phyloP scores from a whole-genome alignment of 2,329 filamentous ascomycete genomes.

The Penicillium janthinellum region DNA sequence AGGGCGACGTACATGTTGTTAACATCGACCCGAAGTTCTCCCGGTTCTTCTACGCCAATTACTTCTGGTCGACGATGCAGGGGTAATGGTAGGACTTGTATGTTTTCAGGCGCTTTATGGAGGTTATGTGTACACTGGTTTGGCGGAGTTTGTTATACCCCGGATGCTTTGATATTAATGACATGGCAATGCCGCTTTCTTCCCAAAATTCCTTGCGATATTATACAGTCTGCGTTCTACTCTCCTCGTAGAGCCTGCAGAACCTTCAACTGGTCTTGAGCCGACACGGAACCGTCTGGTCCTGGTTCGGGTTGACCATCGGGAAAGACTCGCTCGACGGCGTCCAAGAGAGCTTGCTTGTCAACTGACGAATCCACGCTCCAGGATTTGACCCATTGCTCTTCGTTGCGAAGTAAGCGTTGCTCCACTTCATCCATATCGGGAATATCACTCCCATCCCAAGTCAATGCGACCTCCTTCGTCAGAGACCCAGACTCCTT shows the following conservation, averaged over 20 bases:
- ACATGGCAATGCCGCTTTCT: conserved; percentile 6
- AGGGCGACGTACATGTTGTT: conserved; percentile 91
- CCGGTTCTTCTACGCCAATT: conserved; percentile 88
- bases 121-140: conserved; percentile 12
- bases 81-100: conserved; percentile 27
- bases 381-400: conserved; percentile 36
- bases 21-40: conserved; percentile 94
- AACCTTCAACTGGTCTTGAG: conserved; percentile 25
- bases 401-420: conserved; percentile 25
- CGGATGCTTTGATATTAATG: conserved; percentile 16
- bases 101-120: conserved; percentile 24
- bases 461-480: conserved; percentile 36
- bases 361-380: conserved; percentile 18
- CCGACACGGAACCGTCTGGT: conserved; percentile 20
- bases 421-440: conserved; percentile 37
- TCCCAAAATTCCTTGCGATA: background rate
- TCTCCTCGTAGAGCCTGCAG: conserved; percentile 18
- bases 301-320: conserved; percentile 16
- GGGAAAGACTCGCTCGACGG: conserved; percentile 31
- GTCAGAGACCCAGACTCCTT: conserved; percentile 20
- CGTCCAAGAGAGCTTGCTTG: conserved; percentile 31
- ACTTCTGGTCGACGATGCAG: conserved; percentile 89
- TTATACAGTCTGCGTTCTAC: background rate
- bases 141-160: conserved; percentile 25
- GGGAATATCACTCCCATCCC: conserved; percentile 40